Percentiles rank a stretch among this genome's conserved stretches.
These are phyloP conservation scores for Scutellaria barbata DNA, from an alignment of 257 asterid genomes.

Conservation along the genomic window DNA sequence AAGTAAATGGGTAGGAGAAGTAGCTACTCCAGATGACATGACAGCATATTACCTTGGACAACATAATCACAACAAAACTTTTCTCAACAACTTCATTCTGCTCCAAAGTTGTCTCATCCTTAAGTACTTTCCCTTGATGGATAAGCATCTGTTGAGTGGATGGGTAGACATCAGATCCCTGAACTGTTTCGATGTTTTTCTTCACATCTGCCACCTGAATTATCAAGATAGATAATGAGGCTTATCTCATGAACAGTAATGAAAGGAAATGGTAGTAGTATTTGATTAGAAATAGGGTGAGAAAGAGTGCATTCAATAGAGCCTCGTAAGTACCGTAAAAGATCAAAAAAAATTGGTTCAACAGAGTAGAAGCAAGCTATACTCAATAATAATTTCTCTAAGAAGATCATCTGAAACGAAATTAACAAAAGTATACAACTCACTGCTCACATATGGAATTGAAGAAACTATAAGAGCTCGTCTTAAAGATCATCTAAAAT, in stretches of 20 bases:
- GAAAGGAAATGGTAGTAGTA: constrained; percentile 31
- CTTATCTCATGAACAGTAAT: constrained; percentile 57
- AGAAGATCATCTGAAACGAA: no score
- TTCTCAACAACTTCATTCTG: constrained; percentile 80
- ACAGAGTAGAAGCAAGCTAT: no score
- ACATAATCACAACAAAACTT: constrained; percentile 81
- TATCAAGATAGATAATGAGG: constrained; percentile 26
- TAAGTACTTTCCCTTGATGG: constrained; percentile 92
- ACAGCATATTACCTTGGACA: constrained; percentile 59
- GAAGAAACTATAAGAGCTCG: no score
- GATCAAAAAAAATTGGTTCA: no score
- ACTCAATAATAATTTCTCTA: no score
- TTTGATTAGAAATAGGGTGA: constrained; percentile 45
- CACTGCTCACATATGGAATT: no score
- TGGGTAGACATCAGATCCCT: constrained; percentile 76
- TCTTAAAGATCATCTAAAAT: no score
- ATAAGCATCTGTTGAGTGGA: constrained; percentile 84
- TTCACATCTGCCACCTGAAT: constrained; percentile 77
- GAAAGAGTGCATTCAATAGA: no score
- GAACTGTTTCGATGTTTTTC: constrained; percentile 67
- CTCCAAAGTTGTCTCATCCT: constrained; percentile 74
- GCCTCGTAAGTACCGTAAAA: no score
- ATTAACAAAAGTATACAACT: no score
- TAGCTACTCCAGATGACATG: constrained; percentile 12
- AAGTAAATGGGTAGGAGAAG: constrained; percentile 20